Conservation (phyloP, 495 filamentous ascomycete genomes). For the Elasticomyces elasticus region DNA sequence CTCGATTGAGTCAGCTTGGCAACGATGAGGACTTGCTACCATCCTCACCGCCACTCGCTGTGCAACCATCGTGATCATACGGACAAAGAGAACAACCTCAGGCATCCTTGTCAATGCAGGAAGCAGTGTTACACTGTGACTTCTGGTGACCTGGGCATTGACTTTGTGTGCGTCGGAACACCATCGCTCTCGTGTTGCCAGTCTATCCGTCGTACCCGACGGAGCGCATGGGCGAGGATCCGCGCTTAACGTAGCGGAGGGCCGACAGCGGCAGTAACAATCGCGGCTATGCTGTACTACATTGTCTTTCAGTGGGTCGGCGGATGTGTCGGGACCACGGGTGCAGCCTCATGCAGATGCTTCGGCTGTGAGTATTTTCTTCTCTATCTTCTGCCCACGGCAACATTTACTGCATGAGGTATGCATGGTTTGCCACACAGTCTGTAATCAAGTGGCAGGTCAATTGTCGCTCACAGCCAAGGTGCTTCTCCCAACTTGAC, state of each 20-base stretch:
- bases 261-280: background rate
- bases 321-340: background rate
- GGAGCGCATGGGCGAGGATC: background rate
- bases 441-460: background rate
- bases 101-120: too few species aligned
- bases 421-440: too few species aligned
- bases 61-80: background rate
- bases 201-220: background rate
- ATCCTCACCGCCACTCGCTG: background rate
- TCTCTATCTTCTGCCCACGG: too few species aligned
- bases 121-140: too few species aligned
- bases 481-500: constrained; percentile 1
- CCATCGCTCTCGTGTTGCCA: background rate
- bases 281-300: background rate
- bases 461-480: constrained; percentile 9
- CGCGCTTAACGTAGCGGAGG: background rate
- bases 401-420: too few species aligned
- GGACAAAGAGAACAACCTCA: background rate
- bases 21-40: background rate
- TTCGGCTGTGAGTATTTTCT: too few species aligned
- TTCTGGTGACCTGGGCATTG: too few species aligned
- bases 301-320: background rate
- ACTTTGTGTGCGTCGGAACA: background rate
- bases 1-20: background rate
- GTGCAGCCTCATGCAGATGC: background rate